phyloP scores from a whole-genome alignment of 768 basidiomycete species.

The Pulveroboletus sp. region DNA sequence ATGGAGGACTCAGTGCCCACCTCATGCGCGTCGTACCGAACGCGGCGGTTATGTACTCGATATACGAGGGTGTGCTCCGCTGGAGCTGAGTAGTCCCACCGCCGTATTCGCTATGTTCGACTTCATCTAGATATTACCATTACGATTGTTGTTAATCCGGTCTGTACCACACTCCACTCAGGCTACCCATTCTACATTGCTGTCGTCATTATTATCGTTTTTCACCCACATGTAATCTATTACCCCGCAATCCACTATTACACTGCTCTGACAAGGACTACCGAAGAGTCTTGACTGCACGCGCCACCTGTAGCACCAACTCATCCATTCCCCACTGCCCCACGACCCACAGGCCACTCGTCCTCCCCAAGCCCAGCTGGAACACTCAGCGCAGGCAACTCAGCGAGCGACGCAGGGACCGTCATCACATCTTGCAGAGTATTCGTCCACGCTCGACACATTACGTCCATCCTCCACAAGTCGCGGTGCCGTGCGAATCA shows the following conservation, averaged over 20 bases:
- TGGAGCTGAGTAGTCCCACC: conserved; percentile 40
- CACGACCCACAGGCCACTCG: conserved; percentile 86
- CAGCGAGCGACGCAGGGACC: conserved; percentile 88
- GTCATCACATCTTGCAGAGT: conserved; percentile 92
- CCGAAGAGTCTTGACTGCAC: conserved; percentile 35
- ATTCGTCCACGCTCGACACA: conserved; percentile 47
- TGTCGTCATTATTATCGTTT: conserved; percentile 18
- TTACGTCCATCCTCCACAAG: conserved; percentile 30
- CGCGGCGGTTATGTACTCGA: conserved; percentile 94
- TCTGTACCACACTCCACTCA: not conserved
- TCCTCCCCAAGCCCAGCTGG: conserved; percentile 50
- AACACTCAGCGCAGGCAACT: conserved; percentile 78
- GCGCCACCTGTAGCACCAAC: conserved; percentile 54
- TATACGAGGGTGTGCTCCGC: conserved; percentile 82
- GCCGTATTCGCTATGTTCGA: not conserved
- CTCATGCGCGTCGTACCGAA: conserved; percentile 97
- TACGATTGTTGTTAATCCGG: conserved; percentile 13
- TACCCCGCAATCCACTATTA: conserved; percentile 17
- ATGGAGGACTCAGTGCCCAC: conserved; percentile 92
- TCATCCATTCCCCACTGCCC: conserved; percentile 86
- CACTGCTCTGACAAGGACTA: conserved; percentile 24
- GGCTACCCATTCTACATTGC: too few species aligned
- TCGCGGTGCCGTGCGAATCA: conserved; percentile 79
- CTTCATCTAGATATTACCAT: conserved; percentile 13
- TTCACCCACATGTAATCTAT: conserved; percentile 17